Conservation (phyloP, 1,284 basidiomycete species). For the Athelia sp. region DNA sequence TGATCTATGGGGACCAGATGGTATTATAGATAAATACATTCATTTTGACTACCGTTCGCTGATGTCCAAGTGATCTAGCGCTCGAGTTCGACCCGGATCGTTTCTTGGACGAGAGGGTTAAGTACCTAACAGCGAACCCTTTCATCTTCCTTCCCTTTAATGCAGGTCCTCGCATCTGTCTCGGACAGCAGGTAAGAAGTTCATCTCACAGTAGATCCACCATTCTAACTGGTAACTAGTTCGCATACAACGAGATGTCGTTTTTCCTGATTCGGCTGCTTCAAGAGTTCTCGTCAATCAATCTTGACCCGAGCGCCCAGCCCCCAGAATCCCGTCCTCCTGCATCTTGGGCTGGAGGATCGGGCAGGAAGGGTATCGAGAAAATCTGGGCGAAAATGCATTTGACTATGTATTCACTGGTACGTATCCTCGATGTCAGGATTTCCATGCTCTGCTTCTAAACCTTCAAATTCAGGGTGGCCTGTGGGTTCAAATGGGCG, state of each 20-base stretch:
- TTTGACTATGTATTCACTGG: slow-evolving; percentile 46
- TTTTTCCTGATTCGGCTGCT: slow-evolving; percentile 55
- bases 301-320: slow-evolving; percentile 39
- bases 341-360: slow-evolving; percentile 33
- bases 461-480: slow-evolving; percentile 29
- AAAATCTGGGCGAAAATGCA: slow-evolving; percentile 46
- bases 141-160: slow-evolving; percentile 39
- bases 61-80: slow-evolving; percentile 12
- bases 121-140: slow-evolving; percentile 31
- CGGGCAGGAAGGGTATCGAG: slow-evolving; percentile 41
- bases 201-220: slow-evolving; percentile 8
- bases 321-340: slow-evolving; percentile 40
- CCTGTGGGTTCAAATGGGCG: slow-evolving; percentile 30
- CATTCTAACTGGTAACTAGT: slow-evolving; percentile 32
- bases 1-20: slow-evolving; percentile 33
- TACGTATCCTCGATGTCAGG: slow-evolving; percentile 20
- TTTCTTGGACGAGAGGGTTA: slow-evolving; percentile 30
- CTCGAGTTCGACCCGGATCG: slow-evolving; percentile 37
- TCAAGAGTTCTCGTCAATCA: slow-evolving; percentile 48
- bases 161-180: slow-evolving; percentile 28
- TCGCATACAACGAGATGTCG: slow-evolving; percentile 67
- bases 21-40: slow-evolving; percentile 3
- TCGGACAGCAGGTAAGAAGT: slow-evolving; percentile 20
- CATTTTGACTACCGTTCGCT: not conserved
- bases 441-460: slow-evolving; percentile 14